Evolutionary conservation across 192 early-diverging fungal species (phyloP), one percentile per base, ranked within the genome.

Genomic region (Podila minutissima): DNA sequence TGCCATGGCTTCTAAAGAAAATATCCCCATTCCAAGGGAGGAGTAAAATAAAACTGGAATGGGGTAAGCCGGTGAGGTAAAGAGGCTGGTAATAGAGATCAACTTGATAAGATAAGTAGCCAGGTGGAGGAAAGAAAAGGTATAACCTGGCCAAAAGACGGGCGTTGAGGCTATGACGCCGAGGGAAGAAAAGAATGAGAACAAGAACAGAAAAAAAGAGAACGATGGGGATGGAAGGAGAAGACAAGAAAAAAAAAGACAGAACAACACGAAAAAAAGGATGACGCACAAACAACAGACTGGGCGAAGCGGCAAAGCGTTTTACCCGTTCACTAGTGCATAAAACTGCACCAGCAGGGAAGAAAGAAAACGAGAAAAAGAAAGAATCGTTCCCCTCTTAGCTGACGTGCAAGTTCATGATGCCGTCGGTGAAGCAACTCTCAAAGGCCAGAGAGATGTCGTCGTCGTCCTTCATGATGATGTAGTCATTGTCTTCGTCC

Each of bases 391-490:
- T 55, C 19, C 20, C 17, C 53, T 37, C 50, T 73, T 81, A 86
- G 59, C 82, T 86, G 66, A 90, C 86, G 67, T 84, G 88, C 51
- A 90, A 69, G 64, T 88, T 88, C 74, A 90, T 83, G 26, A 85
- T 77, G 35, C 82, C 75, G 3, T 84, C 81, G n/a, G 83, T 74
- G 32, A 77, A 77, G 26, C 82, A 73, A 41, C 83, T 87, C 82
- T 96, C 96, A 86, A 99, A 97, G 7, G 95, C 97, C 91, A 97
- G 86, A 57, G 89, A 91, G 35, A 99, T 93, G 75, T 99, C 97
- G 59, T 96, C 95, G 81, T 97, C 92, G 20, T 90, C 92, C 69
- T 93, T 92, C 57, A 99, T 91, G 51, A 90, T 91, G 26, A 97
- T 91, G 76, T 92, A 90, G 72, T 98, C 96, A 46, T 95, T 94